A percentile compares a stretch with the other conserved stretches of the same genome.
These are phyloP conservation scores for Rutstroemia sydowiana DNA, from an alignment of 2,329 filamentous ascomycete genomes.

Conservation along the genomic window DNA sequence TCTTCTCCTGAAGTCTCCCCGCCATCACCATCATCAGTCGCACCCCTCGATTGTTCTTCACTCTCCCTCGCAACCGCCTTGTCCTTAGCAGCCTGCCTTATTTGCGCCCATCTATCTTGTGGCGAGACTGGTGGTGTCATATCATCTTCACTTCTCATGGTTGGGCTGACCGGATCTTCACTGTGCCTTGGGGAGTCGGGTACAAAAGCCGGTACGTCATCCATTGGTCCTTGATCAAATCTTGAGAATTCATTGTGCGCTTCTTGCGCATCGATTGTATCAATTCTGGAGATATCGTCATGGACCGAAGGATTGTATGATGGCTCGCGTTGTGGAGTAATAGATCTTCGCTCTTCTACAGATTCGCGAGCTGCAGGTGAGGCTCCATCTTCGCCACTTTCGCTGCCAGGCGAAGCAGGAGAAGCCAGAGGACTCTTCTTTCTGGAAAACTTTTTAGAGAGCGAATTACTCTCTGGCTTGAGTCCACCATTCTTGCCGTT, in stretches of 20 bases:
- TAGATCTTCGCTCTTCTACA: constrained; percentile 21
- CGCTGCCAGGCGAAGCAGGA: constrained; percentile 15
- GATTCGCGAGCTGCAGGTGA: constrained; percentile 27
- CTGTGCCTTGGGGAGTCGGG: constrained; percentile 37
- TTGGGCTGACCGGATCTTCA: constrained; percentile 29
- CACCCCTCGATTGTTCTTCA: constrained; percentile 53
- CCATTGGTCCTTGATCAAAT: constrained; percentile 84
- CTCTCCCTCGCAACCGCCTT: constrained; percentile 59
- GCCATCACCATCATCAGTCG: constrained; percentile 63
- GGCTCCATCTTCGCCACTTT: constrained; percentile 19
- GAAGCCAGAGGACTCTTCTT: constrained; percentile 29
- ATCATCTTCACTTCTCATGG: constrained; percentile 26
- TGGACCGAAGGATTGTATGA: constrained; percentile 40
- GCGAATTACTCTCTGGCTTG: constrained; percentile 22
- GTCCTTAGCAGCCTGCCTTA: constrained; percentile 87
- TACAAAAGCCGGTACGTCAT: constrained; percentile 78
- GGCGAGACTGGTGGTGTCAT: constrained; percentile 11
- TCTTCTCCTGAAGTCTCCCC: constrained; percentile 94
- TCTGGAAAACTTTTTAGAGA: constrained; percentile 35
- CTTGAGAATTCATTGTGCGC: constrained; percentile 53
- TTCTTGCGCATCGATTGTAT: constrained; percentile 50
- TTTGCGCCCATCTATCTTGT: constrained; percentile 89
- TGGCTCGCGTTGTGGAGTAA: constrained; percentile 26
- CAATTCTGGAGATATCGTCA: constrained; percentile 49
- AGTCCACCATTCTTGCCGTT: constrained; percentile 32